These are phyloP conservation scores for Periglandula ipomoeae DNA, from an alignment of 2,329 filamentous ascomycete genomes.

Conservation along the genomic window DNA sequence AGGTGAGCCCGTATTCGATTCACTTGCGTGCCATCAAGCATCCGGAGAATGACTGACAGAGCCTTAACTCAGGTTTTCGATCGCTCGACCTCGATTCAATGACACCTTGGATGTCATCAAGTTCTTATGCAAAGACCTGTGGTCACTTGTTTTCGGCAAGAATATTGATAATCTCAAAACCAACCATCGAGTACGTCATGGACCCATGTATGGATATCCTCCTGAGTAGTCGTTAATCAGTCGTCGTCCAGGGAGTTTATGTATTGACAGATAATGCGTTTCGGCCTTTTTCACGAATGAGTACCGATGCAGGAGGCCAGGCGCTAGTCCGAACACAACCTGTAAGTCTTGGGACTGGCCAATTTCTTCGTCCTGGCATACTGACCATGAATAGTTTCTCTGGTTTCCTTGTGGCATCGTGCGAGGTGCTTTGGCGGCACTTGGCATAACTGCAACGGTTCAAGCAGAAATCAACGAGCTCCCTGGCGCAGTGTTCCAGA, in stretches of 20 bases:
- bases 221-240: background rate
- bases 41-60: background rate
- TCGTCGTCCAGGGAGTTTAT: slow-evolving; percentile 64
- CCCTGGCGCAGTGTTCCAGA: slow-evolving; percentile 87
- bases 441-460: slow-evolving; percentile 86
- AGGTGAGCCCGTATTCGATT: slow-evolving; percentile 46
- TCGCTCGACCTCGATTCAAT: slow-evolving; percentile 77
- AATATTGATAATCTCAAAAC: slow-evolving; percentile 99
- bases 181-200: slow-evolving; percentile 67
- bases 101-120: slow-evolving; percentile 95
- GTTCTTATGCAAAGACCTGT: slow-evolving; percentile 96
- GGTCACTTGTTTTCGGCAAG: slow-evolving; percentile 89
- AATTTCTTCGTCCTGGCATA: background rate
- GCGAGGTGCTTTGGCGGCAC: slow-evolving; percentile 78
- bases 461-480: slow-evolving; percentile 84
- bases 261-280: slow-evolving; percentile 92
- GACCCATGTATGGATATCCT: background rate
- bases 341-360: slow-evolving; percentile 40
- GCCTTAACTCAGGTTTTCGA: slow-evolving; percentile 53
- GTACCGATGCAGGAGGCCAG: slow-evolving; percentile 65
- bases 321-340: slow-evolving; percentile 68
- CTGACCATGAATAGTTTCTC: slow-evolving; percentile 55
- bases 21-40: background rate
- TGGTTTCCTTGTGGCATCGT: slow-evolving; percentile 95
- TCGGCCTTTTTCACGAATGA: slow-evolving; percentile 83